A percentile compares a stretch with the other conserved stretches of the same genome.
Conservation (phyloP, 2,329 filamentous ascomycete genomes). For the Nannizziopsis arthrosporioides region DNA sequence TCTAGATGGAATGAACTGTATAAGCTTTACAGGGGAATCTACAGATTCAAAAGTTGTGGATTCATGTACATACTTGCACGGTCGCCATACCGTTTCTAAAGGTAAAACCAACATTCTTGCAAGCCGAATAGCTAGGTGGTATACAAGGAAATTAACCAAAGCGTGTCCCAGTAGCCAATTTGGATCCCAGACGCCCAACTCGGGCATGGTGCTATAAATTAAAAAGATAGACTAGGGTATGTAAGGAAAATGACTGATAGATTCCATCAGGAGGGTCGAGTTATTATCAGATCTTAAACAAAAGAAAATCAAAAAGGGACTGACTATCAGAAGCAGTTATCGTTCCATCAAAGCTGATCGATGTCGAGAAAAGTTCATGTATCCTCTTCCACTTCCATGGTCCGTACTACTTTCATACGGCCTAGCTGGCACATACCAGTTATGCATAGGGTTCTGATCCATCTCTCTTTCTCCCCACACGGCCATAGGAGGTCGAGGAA, state of each 20-base stretch:
- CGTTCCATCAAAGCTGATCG: not conserved
- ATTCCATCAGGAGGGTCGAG: not conserved
- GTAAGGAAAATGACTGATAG: not conserved
- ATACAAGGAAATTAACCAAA: too few relatives aligned
- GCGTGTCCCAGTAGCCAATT: too few relatives aligned
- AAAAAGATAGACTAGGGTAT: too few relatives aligned
- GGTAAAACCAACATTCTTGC: too few relatives aligned
- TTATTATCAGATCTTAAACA: not conserved
- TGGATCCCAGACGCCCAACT: too few relatives aligned
- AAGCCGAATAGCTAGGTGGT: too few relatives aligned
- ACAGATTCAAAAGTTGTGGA: not conserved
- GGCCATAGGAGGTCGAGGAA: conserved; percentile 2
- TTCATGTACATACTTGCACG: not conserved
- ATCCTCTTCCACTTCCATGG: not conserved
- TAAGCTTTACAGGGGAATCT: too few relatives aligned
- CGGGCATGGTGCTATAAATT: too few relatives aligned
- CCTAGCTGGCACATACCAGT: not conserved
- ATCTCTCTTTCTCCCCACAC: not conserved
- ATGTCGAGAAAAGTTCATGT: conserved; percentile 5
- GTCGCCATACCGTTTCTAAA: too few relatives aligned
- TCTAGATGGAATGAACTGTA: too few relatives aligned
- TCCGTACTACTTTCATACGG: not conserved
- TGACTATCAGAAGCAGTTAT: not conserved
- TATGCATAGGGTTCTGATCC: not conserved
- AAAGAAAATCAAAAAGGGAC: not conserved